Evolutionary conservation across 2,329 filamentous ascomycete genomes (phyloP).

Genomic region (Laburnicola sp.): DNA sequence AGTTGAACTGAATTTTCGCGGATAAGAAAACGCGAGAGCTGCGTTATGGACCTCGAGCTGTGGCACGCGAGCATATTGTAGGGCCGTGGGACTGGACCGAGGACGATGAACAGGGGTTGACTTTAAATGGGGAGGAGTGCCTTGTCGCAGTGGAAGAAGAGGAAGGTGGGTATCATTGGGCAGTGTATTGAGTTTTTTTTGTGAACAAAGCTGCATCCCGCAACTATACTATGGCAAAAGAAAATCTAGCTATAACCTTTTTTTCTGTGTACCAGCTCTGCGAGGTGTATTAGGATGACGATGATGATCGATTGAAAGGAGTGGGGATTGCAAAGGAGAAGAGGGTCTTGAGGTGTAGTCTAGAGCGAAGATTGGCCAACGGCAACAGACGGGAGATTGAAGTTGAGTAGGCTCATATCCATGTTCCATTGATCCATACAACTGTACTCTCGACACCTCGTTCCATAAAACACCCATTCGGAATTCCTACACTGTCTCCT

Average conservation of each 20-base stretch:
- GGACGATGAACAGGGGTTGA: slow-evolving; percentile 59
- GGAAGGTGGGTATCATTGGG: slow-evolving; percentile 54
- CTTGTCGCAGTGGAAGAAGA: slow-evolving; percentile 61
- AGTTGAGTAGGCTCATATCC: slow-evolving; percentile 15
- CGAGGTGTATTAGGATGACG: slow-evolving; percentile 56
- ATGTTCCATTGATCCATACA: slow-evolving; percentile 7
- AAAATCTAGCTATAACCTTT: too few relatives aligned
- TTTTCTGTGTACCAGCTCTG: slow-evolving; percentile 36
- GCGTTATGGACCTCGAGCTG: slow-evolving; percentile 68
- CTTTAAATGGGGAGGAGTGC: slow-evolving; percentile 58
- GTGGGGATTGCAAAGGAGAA: slow-evolving; percentile 44
- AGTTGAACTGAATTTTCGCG: slow-evolving; percentile 70
- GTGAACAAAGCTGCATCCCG: too few relatives aligned
- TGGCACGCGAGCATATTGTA: slow-evolving; percentile 71
- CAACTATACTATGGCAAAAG: too few relatives aligned
- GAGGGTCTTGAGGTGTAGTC: slow-evolving; percentile 50
- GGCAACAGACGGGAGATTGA: slow-evolving; percentile 21
- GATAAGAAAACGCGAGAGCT: slow-evolving; percentile 63
- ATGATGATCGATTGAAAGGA: slow-evolving; percentile 51
- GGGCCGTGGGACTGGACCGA: slow-evolving; percentile 83
- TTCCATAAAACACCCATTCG: slow-evolving; percentile 18
- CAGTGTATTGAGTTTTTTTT: slow-evolving; percentile 49
- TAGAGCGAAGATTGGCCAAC: slow-evolving; percentile 47
- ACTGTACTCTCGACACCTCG: slow-evolving; percentile 13
- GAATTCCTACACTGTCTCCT: slow-evolving; percentile 15